These are phyloP conservation scores for Coleophoma eucalyptorum DNA, from an alignment of 2,329 filamentous ascomycete genomes.

Conservation along the genomic window DNA sequence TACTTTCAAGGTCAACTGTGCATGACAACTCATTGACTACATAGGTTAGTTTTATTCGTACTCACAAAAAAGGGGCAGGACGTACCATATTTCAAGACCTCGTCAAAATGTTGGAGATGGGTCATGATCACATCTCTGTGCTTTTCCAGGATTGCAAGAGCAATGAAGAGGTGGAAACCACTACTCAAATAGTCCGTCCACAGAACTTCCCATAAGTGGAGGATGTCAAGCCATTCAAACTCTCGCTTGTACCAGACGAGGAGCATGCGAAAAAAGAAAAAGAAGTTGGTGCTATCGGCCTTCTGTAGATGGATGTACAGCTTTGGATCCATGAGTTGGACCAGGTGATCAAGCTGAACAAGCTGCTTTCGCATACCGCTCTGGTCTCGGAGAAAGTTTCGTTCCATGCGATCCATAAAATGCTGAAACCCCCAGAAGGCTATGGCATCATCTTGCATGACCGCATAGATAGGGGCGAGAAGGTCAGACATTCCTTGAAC, in stretches of 20 bases:
- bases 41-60: slow-evolving; percentile 1
- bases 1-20: slow-evolving; percentile 85
- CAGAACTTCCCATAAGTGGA: slow-evolving; percentile 85
- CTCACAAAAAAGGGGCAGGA: slow-evolving; percentile 10
- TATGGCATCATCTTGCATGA: slow-evolving; percentile 94
- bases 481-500: slow-evolving; percentile 99
- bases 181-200: slow-evolving; percentile 92
- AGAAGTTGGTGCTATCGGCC: slow-evolving; percentile 96
- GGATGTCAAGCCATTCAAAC: slow-evolving; percentile 83
- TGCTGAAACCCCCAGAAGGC: slow-evolving; percentile 95
- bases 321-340: slow-evolving; percentile 94
- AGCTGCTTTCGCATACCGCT: slow-evolving; percentile 94
- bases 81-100: slow-evolving; percentile 92
- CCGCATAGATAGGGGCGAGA: slow-evolving; percentile 90
- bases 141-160: slow-evolving; percentile 90
- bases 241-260: slow-evolving; percentile 99
- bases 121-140: slow-evolving; percentile 96
- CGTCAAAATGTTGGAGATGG: slow-evolving; percentile 91
- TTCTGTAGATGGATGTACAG: slow-evolving; percentile 86
- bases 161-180: slow-evolving; percentile 92
- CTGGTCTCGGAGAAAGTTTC: slow-evolving; percentile 93
- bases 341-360: slow-evolving; percentile 85
- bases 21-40: slow-evolving; percentile 91
- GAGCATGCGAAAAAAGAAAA: slow-evolving; percentile 99
- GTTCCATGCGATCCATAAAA: slow-evolving; percentile 98